Base-by-base conservation (phyloP, 805 yeast species). In the Candida peoriensis region DNA sequence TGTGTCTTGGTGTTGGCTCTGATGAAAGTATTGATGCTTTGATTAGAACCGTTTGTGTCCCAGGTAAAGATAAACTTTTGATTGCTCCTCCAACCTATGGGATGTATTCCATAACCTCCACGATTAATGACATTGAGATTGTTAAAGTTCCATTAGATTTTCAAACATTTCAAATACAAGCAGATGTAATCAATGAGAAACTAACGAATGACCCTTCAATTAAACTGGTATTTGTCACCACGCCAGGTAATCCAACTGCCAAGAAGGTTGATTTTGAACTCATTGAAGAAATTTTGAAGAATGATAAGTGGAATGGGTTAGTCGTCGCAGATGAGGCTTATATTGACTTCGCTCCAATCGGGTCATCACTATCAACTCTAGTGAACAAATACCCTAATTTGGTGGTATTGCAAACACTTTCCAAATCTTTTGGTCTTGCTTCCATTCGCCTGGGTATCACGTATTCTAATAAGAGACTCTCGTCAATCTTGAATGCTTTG, bases 211-310 rank as follows among this genome's bases (percentile, higher is more conserved):
- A 90, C 47, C 58, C 76, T 0, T 33, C 59, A 4, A 81, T 90
- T 48, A 89, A 88, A 52, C 52, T 93, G 39, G 68, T 83, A 2
- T 90, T 86, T 55, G 63, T 90, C 42, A 90, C 97, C 12, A 84
- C 97, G 2, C 98, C 98, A 9, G 98, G 98, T 24, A 93, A 93
- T 57, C 98, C 98, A 24, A 90, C 98, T 0, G 96, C 82, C 9
- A 72, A 76, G 20, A 62, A 74, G 30, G 57, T 90, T 29, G 64
- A 71, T 14, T 64, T 70, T 7, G 56, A 54, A 0, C 63, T 74
- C 27, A 63, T 88, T 25, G 62, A 68, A 32, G 54, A 65, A 35
- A 50, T 84, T 2, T 54, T 81, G 35, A 43, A 59, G 4, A 62
- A 67, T 27, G 61, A 58, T 5, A 52, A 61, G 35, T 79, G 86